Conservation (phyloP, 2,329 filamentous ascomycete genomes). For the Aspergillus sp. region DNA sequence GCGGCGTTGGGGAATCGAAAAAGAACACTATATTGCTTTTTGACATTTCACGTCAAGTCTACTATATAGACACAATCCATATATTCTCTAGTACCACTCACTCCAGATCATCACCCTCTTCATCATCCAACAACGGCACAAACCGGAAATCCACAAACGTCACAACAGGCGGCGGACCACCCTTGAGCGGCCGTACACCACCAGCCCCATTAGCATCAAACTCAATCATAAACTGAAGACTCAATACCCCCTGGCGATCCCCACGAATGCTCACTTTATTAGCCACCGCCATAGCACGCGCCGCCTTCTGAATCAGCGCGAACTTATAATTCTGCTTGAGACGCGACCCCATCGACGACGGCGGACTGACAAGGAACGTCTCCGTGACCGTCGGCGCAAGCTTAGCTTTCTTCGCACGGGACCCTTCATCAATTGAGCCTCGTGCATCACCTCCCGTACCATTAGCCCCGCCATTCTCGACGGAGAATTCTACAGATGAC, state of each 20-base stretch:
- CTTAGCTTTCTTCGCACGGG: slow-evolving; percentile 36
- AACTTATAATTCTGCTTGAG: slow-evolving; percentile 85
- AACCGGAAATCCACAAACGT: slow-evolving; percentile 52
- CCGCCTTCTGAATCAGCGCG: slow-evolving; percentile 78
- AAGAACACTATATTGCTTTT: neutral
- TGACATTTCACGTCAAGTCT: neutral
- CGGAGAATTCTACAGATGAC: slow-evolving; percentile 61
- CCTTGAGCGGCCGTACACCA: slow-evolving; percentile 22
- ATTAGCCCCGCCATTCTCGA: slow-evolving; percentile 41
- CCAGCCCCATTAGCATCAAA: slow-evolving; percentile 60
- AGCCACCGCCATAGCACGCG: slow-evolving; percentile 88
- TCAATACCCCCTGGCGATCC: slow-evolving; percentile 86
- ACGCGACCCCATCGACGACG: slow-evolving; percentile 56
- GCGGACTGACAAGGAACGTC: slow-evolving; percentile 59
- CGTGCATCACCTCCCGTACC: slow-evolving; percentile 10
- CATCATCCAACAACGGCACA: slow-evolving; percentile 48
- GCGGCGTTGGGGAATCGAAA: neutral
- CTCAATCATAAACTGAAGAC: slow-evolving; percentile 95
- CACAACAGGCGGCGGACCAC: slow-evolving; percentile 32
- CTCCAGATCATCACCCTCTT: slow-evolving; percentile 23
- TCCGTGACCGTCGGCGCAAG: slow-evolving; percentile 49
- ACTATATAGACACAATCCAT: neutral
- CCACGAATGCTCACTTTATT: slow-evolving; percentile 90
- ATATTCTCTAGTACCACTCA: neutral
- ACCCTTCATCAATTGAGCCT: neutral